A percentile compares a stretch with the other conserved stretches of the same genome.
Conservation (phyloP, 2,329 filamentous ascomycete genomes). For the Fusarium miscanthi region DNA sequence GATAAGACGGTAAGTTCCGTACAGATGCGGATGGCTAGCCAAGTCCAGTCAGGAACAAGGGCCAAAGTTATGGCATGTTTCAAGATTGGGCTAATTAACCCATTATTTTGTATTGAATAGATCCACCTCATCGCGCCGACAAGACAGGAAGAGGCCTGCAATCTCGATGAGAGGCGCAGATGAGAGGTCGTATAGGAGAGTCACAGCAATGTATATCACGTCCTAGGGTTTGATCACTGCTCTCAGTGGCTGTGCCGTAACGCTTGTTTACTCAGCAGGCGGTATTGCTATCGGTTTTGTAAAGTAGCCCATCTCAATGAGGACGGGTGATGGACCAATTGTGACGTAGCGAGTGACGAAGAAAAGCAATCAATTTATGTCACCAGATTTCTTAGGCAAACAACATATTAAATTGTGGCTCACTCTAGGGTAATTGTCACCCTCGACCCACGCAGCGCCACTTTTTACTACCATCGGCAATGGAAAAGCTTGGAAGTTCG, state of each 20-base stretch:
- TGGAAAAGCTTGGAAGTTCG: accelerated
- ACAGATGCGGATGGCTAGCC: neutral
- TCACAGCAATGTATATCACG: neutral
- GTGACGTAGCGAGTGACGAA: too few species aligned
- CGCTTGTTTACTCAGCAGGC: neutral
- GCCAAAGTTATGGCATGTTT: neutral
- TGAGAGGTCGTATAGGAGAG: neutral
- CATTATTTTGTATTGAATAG: neutral
- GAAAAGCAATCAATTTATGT: too few species aligned
- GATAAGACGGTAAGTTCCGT: neutral
- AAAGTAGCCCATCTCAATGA: neutral
- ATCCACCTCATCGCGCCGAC: neutral
- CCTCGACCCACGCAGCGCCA: neutral
- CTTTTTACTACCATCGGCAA: neutral
- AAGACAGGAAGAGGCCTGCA: neutral
- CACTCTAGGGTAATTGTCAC: neutral
- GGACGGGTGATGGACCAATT: too few species aligned
- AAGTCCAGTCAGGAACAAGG: neutral
- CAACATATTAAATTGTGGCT: accelerated
- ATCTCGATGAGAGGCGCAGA: neutral
- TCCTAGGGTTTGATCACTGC: accelerated
- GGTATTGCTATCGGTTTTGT: neutral
- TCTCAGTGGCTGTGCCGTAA: neutral
- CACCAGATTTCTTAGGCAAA: too few species aligned
- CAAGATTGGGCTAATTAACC: neutral